Evolutionary conservation across 129 eudicot genomes (phyloP), one percentile per base, ranked within the genome.

Genomic region (Arctium lappa): DNA sequence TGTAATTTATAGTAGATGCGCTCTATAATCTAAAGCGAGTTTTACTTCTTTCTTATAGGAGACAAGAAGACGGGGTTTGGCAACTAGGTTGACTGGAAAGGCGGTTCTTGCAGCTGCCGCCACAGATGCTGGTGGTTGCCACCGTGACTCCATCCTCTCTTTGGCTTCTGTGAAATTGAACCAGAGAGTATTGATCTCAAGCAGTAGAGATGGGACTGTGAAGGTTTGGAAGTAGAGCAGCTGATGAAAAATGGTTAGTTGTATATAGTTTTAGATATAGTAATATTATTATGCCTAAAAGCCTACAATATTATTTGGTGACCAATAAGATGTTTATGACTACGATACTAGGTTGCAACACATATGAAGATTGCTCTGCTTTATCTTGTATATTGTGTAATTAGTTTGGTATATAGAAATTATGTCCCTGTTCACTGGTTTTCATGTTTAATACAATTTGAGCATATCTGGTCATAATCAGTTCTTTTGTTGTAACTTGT

Each of bases 141-240:
- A 95, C 88, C 99, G 90, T 31, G 99, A 95, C 80, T 91, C 97
- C 40, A 86, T 95, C 80, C 91, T 95, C 36, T 91, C 99, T 75
- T 81, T 95, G 80, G 99, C 95, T 62, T 90, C 99, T 63, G 92
- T 93, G 40, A 95, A 93, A 84, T 63, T 95, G 88, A 95, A 93
- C 88, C 99, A 95, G 85, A 90, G 99, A 86, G 90, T 95, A 68
- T 82, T 95, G 76, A 79, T 95, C 82, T 95, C 99, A 73, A 86
- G 99, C 87, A 86, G 99, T 84, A 90, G 99, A 88, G 99, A 95
- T 86, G 99, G 98, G 65, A 95, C 98, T 31, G 87, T 95, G 74
- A 95, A 95, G 91, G 98, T 95, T 83, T 95, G 99, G 99, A 95
- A 93, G 92, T 95, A 88, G 86, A 75, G 40, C 56, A 30, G 53